Evolutionary conservation across 1,284 basidiomycete species (phyloP), one percentile per base, ranked within the genome.

Genomic region (Apiotrichum mycotoxinovorans): DNA sequence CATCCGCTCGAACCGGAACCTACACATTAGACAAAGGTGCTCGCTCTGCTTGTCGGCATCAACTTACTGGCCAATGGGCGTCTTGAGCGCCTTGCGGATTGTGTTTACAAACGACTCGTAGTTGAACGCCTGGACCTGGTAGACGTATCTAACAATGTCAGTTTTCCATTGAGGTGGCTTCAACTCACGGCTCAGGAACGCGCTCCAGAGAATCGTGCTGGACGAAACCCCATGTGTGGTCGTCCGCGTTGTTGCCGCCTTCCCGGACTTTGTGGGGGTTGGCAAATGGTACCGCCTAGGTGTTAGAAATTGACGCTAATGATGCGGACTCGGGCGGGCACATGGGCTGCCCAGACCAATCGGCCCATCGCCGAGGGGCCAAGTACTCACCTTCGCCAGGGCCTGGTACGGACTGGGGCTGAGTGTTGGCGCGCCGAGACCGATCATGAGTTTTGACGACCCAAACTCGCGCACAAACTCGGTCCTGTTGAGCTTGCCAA

Each of bases 371-470:
- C n/a, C n/a, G n/a, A 18, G 15, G 15, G 14, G 43, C 8, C 23
- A 45, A 8, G 8, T 37, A 41, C 46, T 23, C 22, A 48, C 46
- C 37, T 30, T 41, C 10, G 49, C 49, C 7, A 64, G 37, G 0
- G 60, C 60, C 11, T 53, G 35, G 44, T 62, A 58, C 12, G 63
- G 63, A 52, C 60, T 62, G 4, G 63, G 63, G 41, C 57, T 60
- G 5, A 52, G 10, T 4, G 55, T 55, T n/a, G 63, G 63, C 55
- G 52, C 55, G n/a, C 63, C 63, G 15, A 64, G 49, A 33, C 63
- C 63, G 11, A 64, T 43, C 63, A 64, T 59, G 20, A 38, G 54
- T 11, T 52, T 52, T n/a, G 52, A 51, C 22, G 27, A 41, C 0
- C 55, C 57, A 25, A 62, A 35, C 45, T 60, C 54, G n/a, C 22